Conservation (phyloP, 202 grass and related monocot species). For the Saccharum hybrid region DNA sequence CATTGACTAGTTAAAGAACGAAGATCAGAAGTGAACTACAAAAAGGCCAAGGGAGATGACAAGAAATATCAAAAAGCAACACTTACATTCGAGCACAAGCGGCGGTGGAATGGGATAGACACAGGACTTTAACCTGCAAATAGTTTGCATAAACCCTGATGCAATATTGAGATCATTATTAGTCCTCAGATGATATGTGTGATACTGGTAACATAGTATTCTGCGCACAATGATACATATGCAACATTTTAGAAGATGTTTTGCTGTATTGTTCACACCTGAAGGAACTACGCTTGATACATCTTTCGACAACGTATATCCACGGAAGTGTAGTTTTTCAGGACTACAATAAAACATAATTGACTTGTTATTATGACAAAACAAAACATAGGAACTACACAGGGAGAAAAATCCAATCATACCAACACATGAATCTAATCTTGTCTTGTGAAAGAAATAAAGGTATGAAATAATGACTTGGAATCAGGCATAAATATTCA, state of each 20-base stretch:
- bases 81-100: conserved; percentile 45
- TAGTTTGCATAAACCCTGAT: conserved; percentile 9
- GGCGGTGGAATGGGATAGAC: conserved; percentile 45
- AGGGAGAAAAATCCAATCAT: conserved; percentile 22
- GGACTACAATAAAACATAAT: conserved; percentile 10
- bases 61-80: conserved; percentile 8
- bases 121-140: not conserved
- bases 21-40: conserved; percentile 12
- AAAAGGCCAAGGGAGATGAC: not conserved
- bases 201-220: conserved; percentile 1
- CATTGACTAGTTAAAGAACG: conserved; percentile 39
- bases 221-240: not conserved
- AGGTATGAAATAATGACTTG: not conserved
- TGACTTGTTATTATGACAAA: not conserved
- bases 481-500: not conserved
- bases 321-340: not conserved
- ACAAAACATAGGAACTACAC: not conserved
- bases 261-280: conserved; percentile 34
- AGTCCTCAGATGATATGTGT: not conserved
- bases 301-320: conserved; percentile 18
- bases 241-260: not conserved
- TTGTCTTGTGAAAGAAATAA: conserved; percentile 9
- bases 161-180: not conserved
- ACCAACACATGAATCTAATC: not conserved
- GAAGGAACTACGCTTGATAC: conserved; percentile 29